Evolutionary conservation across 179 eudicot genomes (phyloP), one percentile per base, ranked within the genome.

Genomic region (Silene vulgaris): DNA sequence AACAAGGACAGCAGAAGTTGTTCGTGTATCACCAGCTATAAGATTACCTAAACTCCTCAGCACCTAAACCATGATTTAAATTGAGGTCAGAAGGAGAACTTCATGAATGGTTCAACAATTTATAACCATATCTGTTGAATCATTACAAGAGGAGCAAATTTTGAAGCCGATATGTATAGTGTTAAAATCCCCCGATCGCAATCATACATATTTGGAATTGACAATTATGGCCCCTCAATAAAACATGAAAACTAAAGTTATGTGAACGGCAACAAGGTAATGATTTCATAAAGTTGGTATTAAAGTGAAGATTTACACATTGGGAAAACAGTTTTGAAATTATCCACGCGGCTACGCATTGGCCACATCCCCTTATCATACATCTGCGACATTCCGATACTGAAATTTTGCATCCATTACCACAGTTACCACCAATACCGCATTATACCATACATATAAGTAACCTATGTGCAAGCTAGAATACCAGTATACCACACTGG

Each of bases 11-110:
- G 59, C 82, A 77, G 85, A 85, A 19, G 87, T 85, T 60, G 87
- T 74, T 76, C 79, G 85, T 75, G 88, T 75, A 80, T 96, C 97
- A 57, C 95, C 90, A 73, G 99, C 99, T 74, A 96, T 93, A 74
- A 96, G 90, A 87, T 96, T 90, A 76, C 99, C 99, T 69, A 96
- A 77, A 82, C 99, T 88, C 75, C 99, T 84, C 72, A 93, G 83
- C 64, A 96, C 91, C 99, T 96, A 76, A 45, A 21, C 16, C 37
- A 79, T 12, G n/a, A 66, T 20, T 68, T 19, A n/a, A n/a, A 71
- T 65, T 17, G 65, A 56, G 57, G 61, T 70, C 11, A 40, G 8
- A 48, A 32, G 23, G 61, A 28, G 21, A 66, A 54, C 17, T 77
- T 48, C 72, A 65, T 69, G 28, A 20, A 35, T 50, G 52, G 29